Conservation (phyloP, 805 yeast species). For the Geotrichum ghanense region DNA sequence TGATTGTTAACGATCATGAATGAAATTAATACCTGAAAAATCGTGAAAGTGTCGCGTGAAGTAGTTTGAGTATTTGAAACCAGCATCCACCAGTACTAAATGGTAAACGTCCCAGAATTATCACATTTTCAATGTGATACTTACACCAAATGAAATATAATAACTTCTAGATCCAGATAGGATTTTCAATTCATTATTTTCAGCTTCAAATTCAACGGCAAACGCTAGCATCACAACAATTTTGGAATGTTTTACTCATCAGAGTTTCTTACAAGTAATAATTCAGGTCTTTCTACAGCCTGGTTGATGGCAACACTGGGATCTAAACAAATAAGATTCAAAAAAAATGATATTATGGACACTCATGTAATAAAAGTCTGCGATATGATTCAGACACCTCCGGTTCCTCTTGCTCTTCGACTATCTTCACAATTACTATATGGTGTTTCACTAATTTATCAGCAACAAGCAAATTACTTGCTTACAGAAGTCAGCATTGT, state of each 20-base stretch:
- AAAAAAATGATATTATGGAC: background rate
- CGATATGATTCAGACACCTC: background rate
- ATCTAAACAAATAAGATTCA: background rate
- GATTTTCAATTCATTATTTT: too few relatives aligned
- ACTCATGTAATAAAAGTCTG: background rate
- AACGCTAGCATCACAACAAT: too few relatives aligned
- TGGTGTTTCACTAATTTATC: background rate
- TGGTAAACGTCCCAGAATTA: too few relatives aligned
- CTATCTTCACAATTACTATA: background rate
- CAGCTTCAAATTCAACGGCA: too few relatives aligned
- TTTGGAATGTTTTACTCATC: background rate
- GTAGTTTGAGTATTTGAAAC: too few relatives aligned
- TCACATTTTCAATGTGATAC: too few relatives aligned
- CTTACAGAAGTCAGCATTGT: background rate
- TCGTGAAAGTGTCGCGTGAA: too few relatives aligned
- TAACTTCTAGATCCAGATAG: too few relatives aligned
- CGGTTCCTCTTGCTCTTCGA: background rate
- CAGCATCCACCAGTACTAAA: too few relatives aligned
- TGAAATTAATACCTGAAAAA: too few relatives aligned
- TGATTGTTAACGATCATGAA: too few relatives aligned
- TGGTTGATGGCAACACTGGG: conserved; percentile 1
- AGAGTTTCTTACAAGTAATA: background rate
- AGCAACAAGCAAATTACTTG: background rate
- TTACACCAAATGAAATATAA: too few relatives aligned
- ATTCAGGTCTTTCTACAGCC: background rate